Base-by-base conservation (phyloP, 2,329 filamentous ascomycete species). In the Myriosclerotinia duriaeana region DNA sequence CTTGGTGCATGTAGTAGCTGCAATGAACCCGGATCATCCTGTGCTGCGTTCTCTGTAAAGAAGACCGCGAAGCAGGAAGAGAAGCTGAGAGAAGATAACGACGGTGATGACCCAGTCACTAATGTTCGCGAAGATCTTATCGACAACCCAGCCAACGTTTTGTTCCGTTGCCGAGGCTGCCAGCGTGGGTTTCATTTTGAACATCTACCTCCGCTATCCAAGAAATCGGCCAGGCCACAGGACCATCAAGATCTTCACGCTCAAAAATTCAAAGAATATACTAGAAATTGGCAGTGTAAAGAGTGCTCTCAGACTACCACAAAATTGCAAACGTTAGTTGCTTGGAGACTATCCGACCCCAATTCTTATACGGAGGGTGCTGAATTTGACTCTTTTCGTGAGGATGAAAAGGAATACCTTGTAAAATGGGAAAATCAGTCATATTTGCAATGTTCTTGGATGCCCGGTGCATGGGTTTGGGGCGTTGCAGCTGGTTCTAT, bases 371-470 rank as follows among this genome's bases (percentile, higher is more conserved):
- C 79, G 17, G 75, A 81, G 5, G 85, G 83, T 2, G 80, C 83
- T 63, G 79, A 80, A 1, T 82, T 83, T 58, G 79, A 86, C 38
- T 79, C 85, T 64, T 79, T 91, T n/a, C 77, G 79, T 14, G 89
- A 95, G 74, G 89, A 92, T 65, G 83, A 90, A n/a, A 93, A 93
- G 71, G 92, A 97, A 72, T 99, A 98, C 74, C 84, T 99, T 2
- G 80, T 99, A 72, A 97, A 95, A 76, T 98, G 93, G 92, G 87
- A 90, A 54, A 82, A 83, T 0, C 83, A 86, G 66, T 97, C 94
- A 0, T 96, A 97, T 74, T 89, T 88, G 69, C 89, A 91, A 70
- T 92, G 91, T 64, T 83, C 82, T 8, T 99, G 96, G 95, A 90
- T 92, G 83, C 87, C 92, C 12, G 95, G 94, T 15, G 84, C 89